Evolutionary conservation across 176 grass and related monocot genomes (phyloP), one percentile per base, ranked within the genome.

Genomic region (Carex myosuroides): DNA sequence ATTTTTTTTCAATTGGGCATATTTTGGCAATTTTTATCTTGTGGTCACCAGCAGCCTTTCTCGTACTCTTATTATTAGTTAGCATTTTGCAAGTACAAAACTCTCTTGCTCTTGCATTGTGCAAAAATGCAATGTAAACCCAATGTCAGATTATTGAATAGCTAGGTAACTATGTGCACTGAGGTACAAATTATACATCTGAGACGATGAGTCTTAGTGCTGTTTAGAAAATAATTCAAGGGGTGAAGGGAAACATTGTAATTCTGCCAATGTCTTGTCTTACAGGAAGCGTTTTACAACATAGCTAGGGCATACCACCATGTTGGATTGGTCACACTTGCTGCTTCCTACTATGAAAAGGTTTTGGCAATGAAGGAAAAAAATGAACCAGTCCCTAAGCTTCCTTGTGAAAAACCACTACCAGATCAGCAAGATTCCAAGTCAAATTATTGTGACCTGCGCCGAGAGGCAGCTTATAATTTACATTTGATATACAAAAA

Each of bases 401-500:
- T 94, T 62, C 92, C 91, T 18, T 94, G 89, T 0, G 92, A 98
- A 83, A 85, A 87, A 44, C 50, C 87, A 84, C 60, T 46, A 3
- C 32, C 17, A 11, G 22, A 58, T 18, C 37, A 86, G 39, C 63
- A 88, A 57, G 79, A 89, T 87, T 32, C 73, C 3, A 93, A 86
- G 74, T 81, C 89, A 39, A 89, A 91, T 33, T 93, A 98, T 50
- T 98, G 92, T 56, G 90, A 90, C 55, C 85, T 93, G 10, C 86
- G 88, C 13, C 87, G 91, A 60, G 95, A 98, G 82, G 95, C 92
- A 7, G 95, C 92, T 1, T 98, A 94, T 79, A 93, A 98, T 88
- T 79, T 98, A 67, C 95, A 98, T 83, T 90, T 98, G 62, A 93
- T 98, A 83, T 98, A 98, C 83, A 98, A 93, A 88, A 94, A 90